Conservation (phyloP, 768 basidiomycete genomes). For the Cyclocybe aegerita region DNA sequence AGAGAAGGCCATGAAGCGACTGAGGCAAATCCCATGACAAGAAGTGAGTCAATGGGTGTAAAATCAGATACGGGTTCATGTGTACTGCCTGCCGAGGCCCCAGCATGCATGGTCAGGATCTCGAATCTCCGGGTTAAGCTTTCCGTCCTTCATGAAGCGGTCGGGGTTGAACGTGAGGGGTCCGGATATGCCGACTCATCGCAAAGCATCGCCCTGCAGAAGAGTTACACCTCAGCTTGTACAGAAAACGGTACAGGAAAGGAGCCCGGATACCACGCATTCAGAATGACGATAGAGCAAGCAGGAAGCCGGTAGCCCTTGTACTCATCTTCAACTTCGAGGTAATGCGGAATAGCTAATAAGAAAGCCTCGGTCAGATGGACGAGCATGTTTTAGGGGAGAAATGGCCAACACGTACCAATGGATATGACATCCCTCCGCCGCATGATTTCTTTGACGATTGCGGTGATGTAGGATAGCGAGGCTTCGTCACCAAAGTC, state of each 20-base stretch:
- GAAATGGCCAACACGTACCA: neutral
- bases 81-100: too few species aligned
- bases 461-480: constrained; percentile 20
- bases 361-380: neutral
- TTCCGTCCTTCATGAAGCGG: too few species aligned
- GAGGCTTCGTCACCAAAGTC: constrained; percentile 16
- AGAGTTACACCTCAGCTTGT: neutral
- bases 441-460: constrained; percentile 20
- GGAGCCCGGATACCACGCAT: constrained; percentile 16
- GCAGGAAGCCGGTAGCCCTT: constrained; percentile 14
- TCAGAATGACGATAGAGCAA: constrained; percentile 4
- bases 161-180: constrained; percentile 20
- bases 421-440: constrained; percentile 6
- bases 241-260: neutral
- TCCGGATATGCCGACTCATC: constrained; percentile 17
- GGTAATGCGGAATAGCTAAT: constrained; percentile 2
- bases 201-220: constrained; percentile 19
- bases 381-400: neutral
- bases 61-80: too few species aligned
- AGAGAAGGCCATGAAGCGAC: too few species aligned
- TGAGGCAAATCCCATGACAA: too few species aligned
- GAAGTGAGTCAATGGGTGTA: too few species aligned
- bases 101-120: constrained; percentile 4
- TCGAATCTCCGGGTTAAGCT: constrained; percentile 4
- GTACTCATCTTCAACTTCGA: constrained; percentile 13